Percentiles rank a stretch among this genome's conserved stretches.
Evolutionary conservation across 495 filamentous ascomycete species (phyloP).

Genomic region (Aspergillus kassunensis): DNA sequence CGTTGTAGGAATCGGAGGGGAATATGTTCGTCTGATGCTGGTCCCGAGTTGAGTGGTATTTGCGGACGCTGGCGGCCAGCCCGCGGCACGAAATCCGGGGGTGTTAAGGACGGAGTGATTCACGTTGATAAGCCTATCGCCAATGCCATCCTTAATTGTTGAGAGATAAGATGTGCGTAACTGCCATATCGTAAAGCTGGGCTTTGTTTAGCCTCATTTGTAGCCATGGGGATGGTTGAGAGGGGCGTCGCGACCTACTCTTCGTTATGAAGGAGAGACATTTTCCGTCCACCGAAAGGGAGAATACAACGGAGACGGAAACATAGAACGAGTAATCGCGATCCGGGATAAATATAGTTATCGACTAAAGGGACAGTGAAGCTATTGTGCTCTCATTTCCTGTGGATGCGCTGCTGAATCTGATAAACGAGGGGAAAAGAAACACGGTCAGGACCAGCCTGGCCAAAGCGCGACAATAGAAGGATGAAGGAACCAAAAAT

Average conservation of each 20-base stretch:
- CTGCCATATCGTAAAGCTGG: constrained; percentile 88
- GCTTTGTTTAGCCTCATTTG: constrained; percentile 17
- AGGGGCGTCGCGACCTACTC: constrained; percentile 59
- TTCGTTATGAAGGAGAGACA: constrained; percentile 96
- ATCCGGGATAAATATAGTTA: constrained; percentile 5
- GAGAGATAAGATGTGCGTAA: constrained; percentile 87
- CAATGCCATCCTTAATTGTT: constrained; percentile 88
- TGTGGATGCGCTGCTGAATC: constrained; percentile 13
- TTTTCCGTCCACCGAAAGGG: constrained; percentile 30
- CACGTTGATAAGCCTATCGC: constrained; percentile 89
- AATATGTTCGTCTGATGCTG: constrained; percentile 86
- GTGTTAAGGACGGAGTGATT: constrained; percentile 88
- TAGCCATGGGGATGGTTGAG: background rate
- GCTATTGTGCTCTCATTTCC: constrained; percentile 7
- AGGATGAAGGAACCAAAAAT: constrained; percentile 11
- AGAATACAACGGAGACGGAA: background rate
- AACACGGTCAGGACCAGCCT: constrained; percentile 37
- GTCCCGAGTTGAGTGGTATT: constrained; percentile 38
- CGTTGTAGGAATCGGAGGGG: constrained; percentile 91
- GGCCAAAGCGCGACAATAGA: constrained; percentile 14
- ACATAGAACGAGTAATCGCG: background rate
- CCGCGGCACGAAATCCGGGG: constrained; percentile 91
- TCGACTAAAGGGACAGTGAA: constrained; percentile 1
- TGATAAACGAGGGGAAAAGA: constrained; percentile 10
- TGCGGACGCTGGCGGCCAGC: constrained; percentile 73